Evolutionary conservation across 768 basidiomycete genomes (phyloP).

Genomic region (Paxillus rubicundulus): DNA sequence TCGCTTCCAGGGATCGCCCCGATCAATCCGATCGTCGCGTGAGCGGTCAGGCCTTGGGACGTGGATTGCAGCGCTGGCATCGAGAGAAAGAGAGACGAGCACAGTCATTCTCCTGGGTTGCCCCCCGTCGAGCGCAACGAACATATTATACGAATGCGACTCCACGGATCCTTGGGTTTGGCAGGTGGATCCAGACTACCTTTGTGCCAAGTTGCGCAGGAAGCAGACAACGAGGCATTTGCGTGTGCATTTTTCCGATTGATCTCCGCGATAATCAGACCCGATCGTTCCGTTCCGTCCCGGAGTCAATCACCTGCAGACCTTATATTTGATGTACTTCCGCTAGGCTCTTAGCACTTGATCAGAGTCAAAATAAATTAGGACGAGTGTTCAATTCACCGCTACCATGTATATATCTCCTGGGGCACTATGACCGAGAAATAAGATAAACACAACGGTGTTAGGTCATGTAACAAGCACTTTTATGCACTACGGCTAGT

Average conservation of each 20-base stretch:
- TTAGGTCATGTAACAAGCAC: conserved; percentile 20
- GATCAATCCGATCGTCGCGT: not conserved
- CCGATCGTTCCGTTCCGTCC: not conserved
- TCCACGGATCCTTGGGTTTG: conserved; percentile 29
- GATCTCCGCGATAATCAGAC: conserved; percentile 30
- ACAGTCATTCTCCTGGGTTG: no score
- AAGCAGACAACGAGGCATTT: not conserved
- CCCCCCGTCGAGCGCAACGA: not conserved
- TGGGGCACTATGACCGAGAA: conserved; percentile 35
- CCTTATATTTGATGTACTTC: no score
- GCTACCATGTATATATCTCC: conserved; percentile 17
- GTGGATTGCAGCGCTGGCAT: not conserved
- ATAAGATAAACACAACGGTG: conserved; percentile 17
- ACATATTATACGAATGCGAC: not conserved
- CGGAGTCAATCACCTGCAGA: no score
- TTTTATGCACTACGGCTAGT: conserved; percentile 11
- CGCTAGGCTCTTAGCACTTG: conserved; percentile 16
- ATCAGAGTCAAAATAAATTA: no score
- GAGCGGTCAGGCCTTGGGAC: not conserved
- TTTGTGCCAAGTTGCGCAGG: no score
- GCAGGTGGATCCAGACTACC: no score
- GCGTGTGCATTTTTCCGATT: conserved; percentile 8
- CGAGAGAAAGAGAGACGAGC: not conserved
- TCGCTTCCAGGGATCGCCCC: not conserved
- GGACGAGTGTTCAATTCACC: conserved; percentile 19